Conservation (phyloP, 495 filamentous ascomycete species). For the Pyronema omphalodes region DNA sequence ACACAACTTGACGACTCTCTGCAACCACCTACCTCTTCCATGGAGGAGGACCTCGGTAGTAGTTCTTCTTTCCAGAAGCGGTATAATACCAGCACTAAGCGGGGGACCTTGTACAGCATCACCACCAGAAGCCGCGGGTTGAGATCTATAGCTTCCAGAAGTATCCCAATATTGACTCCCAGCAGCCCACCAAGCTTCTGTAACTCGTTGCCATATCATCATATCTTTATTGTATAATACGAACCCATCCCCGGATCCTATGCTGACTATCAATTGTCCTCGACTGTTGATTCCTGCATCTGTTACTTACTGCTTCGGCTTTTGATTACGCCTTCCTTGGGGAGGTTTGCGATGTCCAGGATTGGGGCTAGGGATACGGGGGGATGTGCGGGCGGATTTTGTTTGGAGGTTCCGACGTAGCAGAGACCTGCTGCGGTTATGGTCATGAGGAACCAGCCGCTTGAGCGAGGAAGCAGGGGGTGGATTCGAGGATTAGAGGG, state of each 20-base stretch:
- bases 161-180: slow-evolving; percentile 95
- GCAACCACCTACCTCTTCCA: slow-evolving; percentile 71
- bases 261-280: slow-evolving; percentile 62
- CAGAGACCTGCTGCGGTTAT: slow-evolving; percentile 77
- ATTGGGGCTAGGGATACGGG: slow-evolving; percentile 80
- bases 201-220: slow-evolving; percentile 85
- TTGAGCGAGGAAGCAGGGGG: slow-evolving; percentile 85
- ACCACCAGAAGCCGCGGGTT: slow-evolving; percentile 38
- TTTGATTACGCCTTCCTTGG: slow-evolving; percentile 61
- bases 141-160: slow-evolving; percentile 56
- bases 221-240: slow-evolving; percentile 63
- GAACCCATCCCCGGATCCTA: slow-evolving; percentile 87
- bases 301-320: slow-evolving; percentile 70
- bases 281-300: slow-evolving; percentile 78
- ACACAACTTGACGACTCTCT: slow-evolving; percentile 70
- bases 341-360: slow-evolving; percentile 63
- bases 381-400: slow-evolving; percentile 64
- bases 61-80: slow-evolving; percentile 80
- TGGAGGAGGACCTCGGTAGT: slow-evolving; percentile 84
- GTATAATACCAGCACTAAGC: slow-evolving; percentile 82
- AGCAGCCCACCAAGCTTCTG: slow-evolving; percentile 94
- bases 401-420: slow-evolving; percentile 79
- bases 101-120: slow-evolving; percentile 39
- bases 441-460: slow-evolving; percentile 74
- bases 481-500: slow-evolving; percentile 69